phyloP scores from a whole-genome alignment of 2,329 filamentous ascomycete genomes.

The Cytospora piceicola region DNA sequence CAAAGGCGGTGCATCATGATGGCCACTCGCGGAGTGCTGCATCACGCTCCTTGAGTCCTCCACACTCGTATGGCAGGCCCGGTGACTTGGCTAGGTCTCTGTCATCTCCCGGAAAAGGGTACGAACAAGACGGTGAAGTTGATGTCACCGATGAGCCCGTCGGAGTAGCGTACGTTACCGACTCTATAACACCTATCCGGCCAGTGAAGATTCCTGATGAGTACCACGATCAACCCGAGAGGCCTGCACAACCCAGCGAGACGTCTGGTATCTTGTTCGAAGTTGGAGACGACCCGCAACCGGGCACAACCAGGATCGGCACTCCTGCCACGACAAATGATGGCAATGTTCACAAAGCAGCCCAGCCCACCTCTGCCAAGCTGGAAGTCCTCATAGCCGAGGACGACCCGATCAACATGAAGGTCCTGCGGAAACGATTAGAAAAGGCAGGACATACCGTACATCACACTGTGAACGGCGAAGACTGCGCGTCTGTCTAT shows the following conservation, averaged over 20 bases:
- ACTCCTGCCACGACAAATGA: slow-evolving; percentile 24
- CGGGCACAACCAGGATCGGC: slow-evolving; percentile 17
- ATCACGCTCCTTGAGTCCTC: slow-evolving; percentile 28
- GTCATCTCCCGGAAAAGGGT: slow-evolving; percentile 27
- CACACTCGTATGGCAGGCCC: slow-evolving; percentile 14
- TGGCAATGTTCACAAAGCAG: slow-evolving; percentile 18
- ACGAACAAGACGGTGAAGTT: not conserved
- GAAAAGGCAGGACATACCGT: slow-evolving; percentile 77
- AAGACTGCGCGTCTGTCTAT: slow-evolving; percentile 78
- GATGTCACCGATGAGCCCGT: slow-evolving; percentile 35
- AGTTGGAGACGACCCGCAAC: slow-evolving; percentile 35
- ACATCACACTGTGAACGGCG: slow-evolving; percentile 76
- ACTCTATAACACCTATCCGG: slow-evolving; percentile 50
- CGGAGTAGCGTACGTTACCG: slow-evolving; percentile 46
- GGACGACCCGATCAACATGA: slow-evolving; percentile 86
- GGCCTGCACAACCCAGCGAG: slow-evolving; percentile 37
- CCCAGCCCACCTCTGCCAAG: slow-evolving; percentile 39
- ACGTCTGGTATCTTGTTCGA: slow-evolving; percentile 47
- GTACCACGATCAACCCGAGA: slow-evolving; percentile 41
- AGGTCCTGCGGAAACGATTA: slow-evolving; percentile 77
- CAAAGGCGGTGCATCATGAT: slow-evolving; percentile 21
- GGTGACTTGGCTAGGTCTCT: slow-evolving; percentile 20
- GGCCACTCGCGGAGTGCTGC: not conserved
- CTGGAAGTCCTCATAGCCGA: slow-evolving; percentile 79
- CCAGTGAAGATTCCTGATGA: slow-evolving; percentile 56